Base-by-base conservation (phyloP, 768 basidiomycete genomes). In the Cantharellus anzutake region DNA sequence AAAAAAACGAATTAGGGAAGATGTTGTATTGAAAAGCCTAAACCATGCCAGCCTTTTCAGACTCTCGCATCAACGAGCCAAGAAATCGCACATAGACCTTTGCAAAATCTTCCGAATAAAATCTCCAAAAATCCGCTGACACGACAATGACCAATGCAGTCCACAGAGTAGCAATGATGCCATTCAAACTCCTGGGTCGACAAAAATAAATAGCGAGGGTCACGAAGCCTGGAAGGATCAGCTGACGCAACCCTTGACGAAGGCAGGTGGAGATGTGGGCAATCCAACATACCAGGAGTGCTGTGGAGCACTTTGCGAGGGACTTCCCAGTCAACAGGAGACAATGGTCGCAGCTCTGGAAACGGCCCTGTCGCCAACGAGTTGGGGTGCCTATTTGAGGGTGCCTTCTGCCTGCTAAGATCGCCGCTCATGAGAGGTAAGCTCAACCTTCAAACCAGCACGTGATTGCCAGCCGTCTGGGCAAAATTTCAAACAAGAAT, bases 61-160 rank as follows among this genome's bases (percentile, higher is more conserved):
- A 80, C 63, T 93, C 88, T 5, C 92, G 79, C 92, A 94, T 93
- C 56, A 94, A 76, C 65, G 86, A 82, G 29, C 91, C 90, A 3
- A 90, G 70, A 42, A 70, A 71, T 16, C 73, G 72, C 68, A 93
- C 90, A 66, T 86, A 93, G 4, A 79, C 66, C 52, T 76, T 73
- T 59, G 79, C 87, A 65, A 93, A 84, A 0, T 72, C 64, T 2
- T 80, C 76, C 41, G 73, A 80, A 38, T 76, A 75, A 50, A 94
- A 76, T 37, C 92, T 80, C 40, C 93, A 71, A 48, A 85, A 65
- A 70, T 94, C 92, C 60, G 80, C 75, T n/a, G 83, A 80, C 51
- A 79, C 74, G 61, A 92, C 80, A 50, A 85, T 65, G 34, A 79
- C 76, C 4, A 94, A 74, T 0, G 80, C 79, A 11, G 76, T 73